Evolutionary conservation across 1,284 basidiomycete species (phyloP).

Genomic region (Microbotryum intermedium): DNA sequence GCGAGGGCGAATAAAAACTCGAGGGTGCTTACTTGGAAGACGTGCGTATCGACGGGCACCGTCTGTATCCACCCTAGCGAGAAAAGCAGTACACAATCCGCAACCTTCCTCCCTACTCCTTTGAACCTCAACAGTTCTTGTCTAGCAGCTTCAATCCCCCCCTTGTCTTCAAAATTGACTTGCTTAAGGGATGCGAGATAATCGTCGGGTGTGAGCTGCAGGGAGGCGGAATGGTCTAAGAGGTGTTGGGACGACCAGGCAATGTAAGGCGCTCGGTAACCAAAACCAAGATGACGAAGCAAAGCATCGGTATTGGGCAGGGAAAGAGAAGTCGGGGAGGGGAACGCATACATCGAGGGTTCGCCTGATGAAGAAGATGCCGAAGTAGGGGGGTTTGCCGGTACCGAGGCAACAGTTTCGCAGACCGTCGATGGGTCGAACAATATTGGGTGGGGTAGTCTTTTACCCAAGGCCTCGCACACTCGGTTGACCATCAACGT

Average conservation of each 20-base stretch:
- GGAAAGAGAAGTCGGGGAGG: constrained; percentile 61
- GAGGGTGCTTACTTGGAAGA: constrained; percentile 44
- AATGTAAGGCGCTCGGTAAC: constrained; percentile 88
- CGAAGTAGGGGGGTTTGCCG: neutral
- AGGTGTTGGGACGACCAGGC: constrained; percentile 73
- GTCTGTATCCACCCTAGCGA: constrained; percentile 83
- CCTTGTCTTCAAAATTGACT: neutral
- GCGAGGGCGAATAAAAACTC: neutral
- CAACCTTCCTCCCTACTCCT: constrained; percentile 92
- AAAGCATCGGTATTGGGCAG: constrained; percentile 52
- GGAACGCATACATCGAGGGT: constrained; percentile 68
- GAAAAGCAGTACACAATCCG: constrained; percentile 91
- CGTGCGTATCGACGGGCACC: constrained; percentile 87
- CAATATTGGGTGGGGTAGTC: constrained; percentile 26
- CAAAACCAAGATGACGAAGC: constrained; percentile 80
- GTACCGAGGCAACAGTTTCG: neutral
- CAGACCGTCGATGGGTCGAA: constrained; percentile 11
- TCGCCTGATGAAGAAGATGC: constrained; percentile 34
- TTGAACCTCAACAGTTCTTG: constrained; percentile 67
- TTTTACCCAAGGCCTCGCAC: constrained; percentile 28
- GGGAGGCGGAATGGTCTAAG: constrained; percentile 41
- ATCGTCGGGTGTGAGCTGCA: constrained; percentile 34
- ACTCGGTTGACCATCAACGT: constrained; percentile 70
- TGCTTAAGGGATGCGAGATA: constrained; percentile 24
- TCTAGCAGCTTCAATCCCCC: constrained; percentile 55